Evolutionary conservation across 169 alveolate genomes (phyloP).

Genomic region (Neospora caninum): DNA sequence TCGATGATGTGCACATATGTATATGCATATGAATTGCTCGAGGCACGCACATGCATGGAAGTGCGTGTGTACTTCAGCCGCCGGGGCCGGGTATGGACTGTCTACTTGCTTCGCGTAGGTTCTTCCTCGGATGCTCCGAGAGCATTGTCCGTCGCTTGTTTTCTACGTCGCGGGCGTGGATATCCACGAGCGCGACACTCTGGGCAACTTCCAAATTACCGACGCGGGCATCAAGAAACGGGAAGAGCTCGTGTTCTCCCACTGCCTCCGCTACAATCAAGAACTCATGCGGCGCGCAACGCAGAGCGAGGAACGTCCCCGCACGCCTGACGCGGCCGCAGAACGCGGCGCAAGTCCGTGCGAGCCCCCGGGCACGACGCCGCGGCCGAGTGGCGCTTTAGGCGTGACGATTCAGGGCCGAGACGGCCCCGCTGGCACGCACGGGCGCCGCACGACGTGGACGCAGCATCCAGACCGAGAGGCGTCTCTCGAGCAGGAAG

Average conservation of each 20-base stretch:
- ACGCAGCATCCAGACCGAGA: not conserved
- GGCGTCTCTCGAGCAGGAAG: not conserved
- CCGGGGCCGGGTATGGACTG: too few species aligned
- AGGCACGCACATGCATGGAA: too few species aligned
- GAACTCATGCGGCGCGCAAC: not conserved
- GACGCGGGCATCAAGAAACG: conserved; percentile 68
- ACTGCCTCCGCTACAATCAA: conserved; percentile 48
- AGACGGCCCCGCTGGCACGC: too few species aligned
- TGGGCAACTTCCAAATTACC: conserved; percentile 66
- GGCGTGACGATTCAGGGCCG: too few species aligned
- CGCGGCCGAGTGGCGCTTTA: too few species aligned
- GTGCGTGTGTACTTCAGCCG: too few species aligned
- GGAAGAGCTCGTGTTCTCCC: conserved; percentile 59
- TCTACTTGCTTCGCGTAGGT: not conserved
- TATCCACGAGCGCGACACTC: conserved; percentile 62
- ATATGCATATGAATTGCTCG: too few species aligned
- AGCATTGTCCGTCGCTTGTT: conserved; percentile 49
- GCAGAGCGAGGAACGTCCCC: not conserved
- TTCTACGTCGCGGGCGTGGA: conserved; percentile 75
- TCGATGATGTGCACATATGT: too few species aligned
- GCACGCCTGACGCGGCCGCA: too few species aligned
- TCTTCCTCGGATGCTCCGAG: not conserved
- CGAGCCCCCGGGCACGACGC: too few species aligned
- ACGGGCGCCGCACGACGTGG: not conserved
- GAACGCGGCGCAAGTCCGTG: too few species aligned